Evolutionary conservation across 2,329 filamentous ascomycete genomes (phyloP).

Genomic region (Neospermospora avenae): DNA sequence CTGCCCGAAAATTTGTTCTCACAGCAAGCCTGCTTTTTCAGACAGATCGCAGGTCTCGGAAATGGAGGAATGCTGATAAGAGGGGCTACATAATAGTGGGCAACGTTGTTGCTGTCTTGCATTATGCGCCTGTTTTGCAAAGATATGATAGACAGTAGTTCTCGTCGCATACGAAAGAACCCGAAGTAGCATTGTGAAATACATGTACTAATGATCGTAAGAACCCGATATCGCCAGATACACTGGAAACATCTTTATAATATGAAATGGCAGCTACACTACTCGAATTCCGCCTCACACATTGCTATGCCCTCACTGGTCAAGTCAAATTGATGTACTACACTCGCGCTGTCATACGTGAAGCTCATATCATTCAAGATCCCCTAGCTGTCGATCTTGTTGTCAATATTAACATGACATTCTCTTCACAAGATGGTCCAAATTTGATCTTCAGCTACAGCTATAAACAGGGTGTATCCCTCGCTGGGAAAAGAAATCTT

Average conservation of each 20-base stretch:
- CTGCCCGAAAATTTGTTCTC: not conserved
- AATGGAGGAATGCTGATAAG: not conserved
- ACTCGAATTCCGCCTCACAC: not conserved
- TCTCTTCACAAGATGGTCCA: not conserved
- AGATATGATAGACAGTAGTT: not conserved
- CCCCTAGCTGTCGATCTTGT: not conserved
- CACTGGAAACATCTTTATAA: not conserved
- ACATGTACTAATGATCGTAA: not conserved
- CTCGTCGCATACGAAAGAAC: not conserved
- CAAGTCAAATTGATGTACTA: not conserved
- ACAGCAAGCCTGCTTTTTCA: not conserved
- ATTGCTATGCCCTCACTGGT: not conserved
- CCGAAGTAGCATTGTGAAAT: not conserved
- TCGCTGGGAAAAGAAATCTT: not conserved
- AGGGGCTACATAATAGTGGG: not conserved
- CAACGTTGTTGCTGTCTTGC: not conserved
- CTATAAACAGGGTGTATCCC: not conserved
- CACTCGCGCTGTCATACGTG: not conserved
- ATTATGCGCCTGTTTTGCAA: not conserved
- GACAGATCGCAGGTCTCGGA: not conserved
- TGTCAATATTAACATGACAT: not conserved
- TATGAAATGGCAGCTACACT: not conserved
- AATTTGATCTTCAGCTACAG: not conserved
- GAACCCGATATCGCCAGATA: not conserved
- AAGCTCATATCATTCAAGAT: not conserved